phyloP scores from a whole-genome alignment of 202 grass and related monocot genomes.

The Schoenoplectus triqueter region DNA sequence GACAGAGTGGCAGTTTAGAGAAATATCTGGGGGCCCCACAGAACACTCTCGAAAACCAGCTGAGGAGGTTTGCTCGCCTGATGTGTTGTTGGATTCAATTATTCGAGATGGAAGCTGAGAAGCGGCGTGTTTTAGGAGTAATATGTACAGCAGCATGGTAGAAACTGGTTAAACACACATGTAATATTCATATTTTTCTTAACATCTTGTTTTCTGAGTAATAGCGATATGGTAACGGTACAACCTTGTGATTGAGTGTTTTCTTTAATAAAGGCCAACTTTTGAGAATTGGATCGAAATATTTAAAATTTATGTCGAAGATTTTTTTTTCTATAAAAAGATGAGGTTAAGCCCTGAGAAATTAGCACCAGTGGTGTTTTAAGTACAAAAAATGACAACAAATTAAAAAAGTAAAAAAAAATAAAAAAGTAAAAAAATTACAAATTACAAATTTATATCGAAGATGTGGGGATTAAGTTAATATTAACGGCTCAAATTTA shows the following conservation, averaged over 20 bases:
- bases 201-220: background rate
- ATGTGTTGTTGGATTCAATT: slow-evolving; percentile 28
- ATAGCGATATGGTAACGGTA: background rate
- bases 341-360: too few species aligned
- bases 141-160: background rate
- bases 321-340: too few species aligned
- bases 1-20: slow-evolving; percentile 45
- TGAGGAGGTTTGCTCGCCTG: slow-evolving; percentile 18
- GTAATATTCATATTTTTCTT: background rate
- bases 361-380: too few species aligned
- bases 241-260: background rate
- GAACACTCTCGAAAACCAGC: slow-evolving; percentile 16
- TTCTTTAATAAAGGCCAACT: too few species aligned
- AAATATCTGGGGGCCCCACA: slow-evolving; percentile 38
- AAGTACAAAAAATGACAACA: too few species aligned
- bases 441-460: too few species aligned
- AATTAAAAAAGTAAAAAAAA: too few species aligned
- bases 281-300: too few species aligned
- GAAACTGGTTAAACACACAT: slow-evolving; percentile 41
- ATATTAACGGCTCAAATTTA: too few species aligned
- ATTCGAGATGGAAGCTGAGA: slow-evolving; percentile 48
- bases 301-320: too few species aligned
- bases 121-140: background rate
- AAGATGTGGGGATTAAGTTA: too few species aligned
- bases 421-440: too few species aligned